A percentile compares a stretch with the other conserved stretches of the same genome.
These are phyloP conservation scores for Lunasporangiospora selenospora DNA, from an alignment of 192 early-diverging fungal species.

Conservation along the genomic window DNA sequence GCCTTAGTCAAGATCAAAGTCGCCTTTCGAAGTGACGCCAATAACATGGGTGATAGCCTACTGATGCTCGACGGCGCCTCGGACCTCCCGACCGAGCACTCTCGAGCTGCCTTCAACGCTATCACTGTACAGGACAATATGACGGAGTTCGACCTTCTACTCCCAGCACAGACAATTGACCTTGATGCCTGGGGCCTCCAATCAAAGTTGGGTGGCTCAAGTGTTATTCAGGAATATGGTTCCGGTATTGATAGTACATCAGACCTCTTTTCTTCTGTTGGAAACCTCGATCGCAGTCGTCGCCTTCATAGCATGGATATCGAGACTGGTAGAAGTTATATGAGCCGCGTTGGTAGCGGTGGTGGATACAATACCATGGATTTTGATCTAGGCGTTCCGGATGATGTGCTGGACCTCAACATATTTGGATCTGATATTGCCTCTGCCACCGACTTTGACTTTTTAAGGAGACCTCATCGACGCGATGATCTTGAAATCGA, in stretches of 20 bases:
- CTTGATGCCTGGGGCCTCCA: slow-evolving; percentile 40
- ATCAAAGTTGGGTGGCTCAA: slow-evolving; percentile 51
- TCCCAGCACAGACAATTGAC: slow-evolving; percentile 66
- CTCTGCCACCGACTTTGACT: slow-evolving; percentile 35
- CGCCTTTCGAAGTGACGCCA: slow-evolving; percentile 71
- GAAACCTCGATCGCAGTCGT: slow-evolving; percentile 27
- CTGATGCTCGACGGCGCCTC: slow-evolving; percentile 24
- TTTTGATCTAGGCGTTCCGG: slow-evolving; percentile 35
- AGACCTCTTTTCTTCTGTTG: slow-evolving; percentile 8
- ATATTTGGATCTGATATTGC: slow-evolving; percentile 29
- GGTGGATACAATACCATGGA: slow-evolving; percentile 45
- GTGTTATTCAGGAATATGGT: slow-evolving; percentile 77
- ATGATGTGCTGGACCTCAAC: slow-evolving; percentile 34
- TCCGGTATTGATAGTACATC: slow-evolving; percentile 17
- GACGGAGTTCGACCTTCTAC: slow-evolving; percentile 91
- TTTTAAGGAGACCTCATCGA: slow-evolving; percentile 37
- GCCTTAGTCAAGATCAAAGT: slow-evolving; percentile 95
- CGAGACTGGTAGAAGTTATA: slow-evolving; percentile 41
- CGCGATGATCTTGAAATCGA: slow-evolving; percentile 59
- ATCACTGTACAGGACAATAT: slow-evolving; percentile 90
- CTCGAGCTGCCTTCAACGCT: slow-evolving; percentile 73
- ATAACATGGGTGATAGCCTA: slow-evolving; percentile 68
- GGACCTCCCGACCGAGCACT: slow-evolving; percentile 80
- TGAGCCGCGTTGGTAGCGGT: slow-evolving; percentile 50
- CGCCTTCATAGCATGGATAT: slow-evolving; percentile 40